phyloP scores from a whole-genome alignment of 768 basidiomycete genomes.

The Nevesoporus exiguus region DNA sequence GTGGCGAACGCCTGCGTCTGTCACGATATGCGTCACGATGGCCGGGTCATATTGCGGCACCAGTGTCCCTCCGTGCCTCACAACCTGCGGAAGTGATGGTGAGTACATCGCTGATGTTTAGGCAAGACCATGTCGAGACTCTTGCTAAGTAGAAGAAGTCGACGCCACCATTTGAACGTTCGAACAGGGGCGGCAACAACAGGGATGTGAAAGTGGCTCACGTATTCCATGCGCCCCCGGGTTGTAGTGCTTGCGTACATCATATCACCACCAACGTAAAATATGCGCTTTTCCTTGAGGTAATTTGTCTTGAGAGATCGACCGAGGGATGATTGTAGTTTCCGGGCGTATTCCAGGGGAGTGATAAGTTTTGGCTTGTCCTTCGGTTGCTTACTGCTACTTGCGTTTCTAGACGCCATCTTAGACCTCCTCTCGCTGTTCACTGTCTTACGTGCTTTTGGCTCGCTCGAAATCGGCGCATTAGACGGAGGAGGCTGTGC shows the following conservation, averaged over 20 bases:
- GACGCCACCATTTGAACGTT: not conserved
- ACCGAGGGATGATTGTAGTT: constrained; percentile 36
- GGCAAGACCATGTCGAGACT: not conserved
- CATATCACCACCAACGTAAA: constrained; percentile 59
- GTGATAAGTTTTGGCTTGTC: constrained; percentile 42
- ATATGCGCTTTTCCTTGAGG: constrained; percentile 53
- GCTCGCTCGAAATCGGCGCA: not conserved
- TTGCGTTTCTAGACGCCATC: constrained; percentile 1
- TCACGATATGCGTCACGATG: constrained; percentile 65
- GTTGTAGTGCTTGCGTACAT: constrained; percentile 48
- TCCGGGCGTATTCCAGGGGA: constrained; percentile 53
- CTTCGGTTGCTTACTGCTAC: constrained; percentile 33
- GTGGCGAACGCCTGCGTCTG: constrained; percentile 34
- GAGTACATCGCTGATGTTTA: constrained; percentile 1
- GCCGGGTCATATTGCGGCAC: constrained; percentile 54
- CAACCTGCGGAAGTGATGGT: constrained; percentile 42
- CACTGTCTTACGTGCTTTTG: constrained; percentile 21
- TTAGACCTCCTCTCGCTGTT: constrained; percentile 16
- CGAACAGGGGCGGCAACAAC: not conserved
- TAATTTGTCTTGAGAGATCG: constrained; percentile 29
- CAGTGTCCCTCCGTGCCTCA: constrained; percentile 59
- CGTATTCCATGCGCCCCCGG: constrained; percentile 56
- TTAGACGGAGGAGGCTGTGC: not conserved
- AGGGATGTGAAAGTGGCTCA: constrained; percentile 34
- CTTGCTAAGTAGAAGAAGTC: too few relatives aligned